Conservation (phyloP, 768 basidiomycete genomes). For the Boletellus emodensis region DNA sequence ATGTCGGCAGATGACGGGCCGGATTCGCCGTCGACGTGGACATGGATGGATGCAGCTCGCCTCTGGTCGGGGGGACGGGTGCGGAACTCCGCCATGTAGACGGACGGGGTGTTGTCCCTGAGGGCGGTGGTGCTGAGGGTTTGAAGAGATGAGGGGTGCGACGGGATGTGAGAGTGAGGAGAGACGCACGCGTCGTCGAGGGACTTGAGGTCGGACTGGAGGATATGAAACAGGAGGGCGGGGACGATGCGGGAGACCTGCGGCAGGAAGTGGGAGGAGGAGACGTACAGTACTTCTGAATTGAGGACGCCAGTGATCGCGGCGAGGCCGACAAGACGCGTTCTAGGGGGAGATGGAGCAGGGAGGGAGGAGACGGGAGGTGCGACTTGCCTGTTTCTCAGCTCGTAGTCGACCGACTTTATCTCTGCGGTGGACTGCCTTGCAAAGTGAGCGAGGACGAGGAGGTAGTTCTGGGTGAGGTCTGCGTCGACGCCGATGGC, state of each 20-base stretch:
- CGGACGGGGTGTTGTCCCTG: slow-evolving; percentile 67
- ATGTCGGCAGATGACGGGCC: slow-evolving; percentile 77
- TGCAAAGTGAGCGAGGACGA: slow-evolving; percentile 62
- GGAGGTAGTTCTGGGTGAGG: slow-evolving; percentile 68
- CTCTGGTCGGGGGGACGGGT: slow-evolving; percentile 74
- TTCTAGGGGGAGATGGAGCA: slow-evolving; percentile 40
- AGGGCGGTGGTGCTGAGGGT: slow-evolving; percentile 51
- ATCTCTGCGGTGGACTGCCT: slow-evolving; percentile 49
- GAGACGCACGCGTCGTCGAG: slow-evolving; percentile 65
- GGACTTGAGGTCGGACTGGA: slow-evolving; percentile 53
- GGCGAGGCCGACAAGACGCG: slow-evolving; percentile 81
- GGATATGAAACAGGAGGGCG: slow-evolving; percentile 65
- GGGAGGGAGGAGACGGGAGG: not conserved
- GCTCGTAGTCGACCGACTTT: slow-evolving; percentile 58
- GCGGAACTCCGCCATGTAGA: slow-evolving; percentile 82
- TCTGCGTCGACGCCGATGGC: slow-evolving; percentile 72
- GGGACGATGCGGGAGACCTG: slow-evolving; percentile 70
- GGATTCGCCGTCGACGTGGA: slow-evolving; percentile 83
- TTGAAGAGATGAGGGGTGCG: not conserved
- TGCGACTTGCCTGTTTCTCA: slow-evolving; percentile 62
- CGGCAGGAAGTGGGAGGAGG: slow-evolving; percentile 62
- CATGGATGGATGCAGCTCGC: slow-evolving; percentile 84
- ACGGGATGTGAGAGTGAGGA: not conserved
- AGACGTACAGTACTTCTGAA: slow-evolving; percentile 79
- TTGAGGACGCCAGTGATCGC: slow-evolving; percentile 76